phyloP scores from a whole-genome alignment of 345 rosid species.

The Theobroma cacao region DNA sequence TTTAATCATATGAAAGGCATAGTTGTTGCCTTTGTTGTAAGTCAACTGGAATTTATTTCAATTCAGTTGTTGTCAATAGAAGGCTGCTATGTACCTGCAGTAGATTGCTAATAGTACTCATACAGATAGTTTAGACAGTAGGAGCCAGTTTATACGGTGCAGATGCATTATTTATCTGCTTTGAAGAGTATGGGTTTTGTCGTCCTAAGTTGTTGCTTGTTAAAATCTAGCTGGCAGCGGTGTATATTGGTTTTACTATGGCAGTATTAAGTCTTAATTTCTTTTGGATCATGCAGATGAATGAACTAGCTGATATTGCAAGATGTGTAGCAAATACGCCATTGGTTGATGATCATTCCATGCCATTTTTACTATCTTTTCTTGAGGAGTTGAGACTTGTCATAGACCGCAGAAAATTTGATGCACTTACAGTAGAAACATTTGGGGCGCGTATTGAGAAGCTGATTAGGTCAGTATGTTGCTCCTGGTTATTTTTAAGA shows the following conservation, averaged over 20 bases:
- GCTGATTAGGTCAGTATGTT: conserved; percentile 64
- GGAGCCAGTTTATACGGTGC: background rate
- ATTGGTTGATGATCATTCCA: conserved; percentile 69
- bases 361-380: conserved; percentile 67
- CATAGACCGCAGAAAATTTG: conserved; percentile 82
- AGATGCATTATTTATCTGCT: background rate
- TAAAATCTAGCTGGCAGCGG: background rate
- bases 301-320: conserved; percentile 97
- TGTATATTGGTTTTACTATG: conserved; percentile 11
- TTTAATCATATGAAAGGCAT: background rate
- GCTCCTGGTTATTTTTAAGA: conserved; percentile 14
- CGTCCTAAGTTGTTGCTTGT: background rate
- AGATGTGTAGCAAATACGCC: conserved; percentile 85
- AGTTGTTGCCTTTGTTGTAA: background rate
- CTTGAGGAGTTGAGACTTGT: conserved; percentile 83
- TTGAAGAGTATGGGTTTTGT: conserved; percentile 4
- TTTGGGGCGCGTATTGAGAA: conserved; percentile 95
- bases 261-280: conserved; percentile 18
- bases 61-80: background rate
- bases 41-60: background rate
- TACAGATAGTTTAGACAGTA: background rate
- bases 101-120: background rate
- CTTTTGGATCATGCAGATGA: conserved; percentile 59
- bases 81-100: background rate
- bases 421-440: conserved; percentile 94